Evolutionary conservation across 2,329 filamentous ascomycete genomes (phyloP), one percentile per base, ranked within the genome.

Genomic region (Lachnellula hyalina): DNA sequence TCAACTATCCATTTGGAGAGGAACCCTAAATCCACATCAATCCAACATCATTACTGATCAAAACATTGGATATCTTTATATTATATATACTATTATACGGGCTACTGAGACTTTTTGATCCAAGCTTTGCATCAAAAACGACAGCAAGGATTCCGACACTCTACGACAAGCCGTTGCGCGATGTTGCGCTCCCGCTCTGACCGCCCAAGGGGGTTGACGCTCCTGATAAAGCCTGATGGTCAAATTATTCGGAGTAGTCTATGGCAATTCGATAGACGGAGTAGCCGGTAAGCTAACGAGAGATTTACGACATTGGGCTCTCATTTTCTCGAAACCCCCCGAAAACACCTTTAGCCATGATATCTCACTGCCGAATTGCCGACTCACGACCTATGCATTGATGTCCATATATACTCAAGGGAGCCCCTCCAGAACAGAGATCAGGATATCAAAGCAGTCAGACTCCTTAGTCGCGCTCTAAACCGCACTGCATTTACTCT

Each of bases 1-100:
- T 97, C 70, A 99, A 99, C 71, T 90, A 96, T 73, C 92, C 93
- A 0, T 97, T 97, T 77, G 94, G 94, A 0, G 86, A 87, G 65
- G 77, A 63, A 47, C 57, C 44, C 21, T 46, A 23, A 46, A 44
- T 4, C 11, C 19, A 11, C 11, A 44, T 12, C 5, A 44, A 19
- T 4, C 5, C 41, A 21, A 8, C 9, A 40, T 6, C 36, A 17
- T n/a, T 40, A 40, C 5, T 6, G 17, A 17, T 6, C 11, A 40
- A 2, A n/a, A 40, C 7, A 14, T 40, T 40, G 36, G 11, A 40
- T 17, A 17, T 23, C 14, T 40, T 0, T 40, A 14, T 40, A 32
- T 32, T 32, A 32, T 11, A 32, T 11, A 32, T 8, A 32, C 36
- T 40, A 8, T n/a, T 17, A n/a, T 17, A 40, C 36, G 36, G 7